A percentile compares a stretch with the other conserved stretches of the same genome.
phyloP scores from a whole-genome alignment of 306 rosid species.

The Prunus persica region Prunus_persica_NCBIv2 NC_034010.1:13319001-13319500 shows the following conservation, averaged over 20 bases:
- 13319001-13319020: background rate
- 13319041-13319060: slow-evolving; percentile 16
- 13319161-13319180: slow-evolving; percentile 86
- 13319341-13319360: background rate
- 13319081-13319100: slow-evolving; percentile 80
- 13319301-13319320: background rate
- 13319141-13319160: slow-evolving; percentile 81
- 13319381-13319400: no score
- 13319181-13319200: slow-evolving; percentile 45
- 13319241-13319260: background rate
- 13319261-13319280: background rate
- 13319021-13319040: background rate
- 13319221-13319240: background rate
- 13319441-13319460: background rate
- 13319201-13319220: background rate
- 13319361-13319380: background rate
- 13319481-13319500: background rate
- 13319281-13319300: background rate
- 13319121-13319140: slow-evolving; percentile 65
- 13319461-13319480: background rate
- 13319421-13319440: background rate
- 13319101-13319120: slow-evolving; percentile 78
- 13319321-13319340: background rate
- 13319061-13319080: slow-evolving; percentile 64
- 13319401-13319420: background rate